phyloP scores from a whole-genome alignment of 129 eudicot genomes.

The Helianthus tuberosus region DNA sequence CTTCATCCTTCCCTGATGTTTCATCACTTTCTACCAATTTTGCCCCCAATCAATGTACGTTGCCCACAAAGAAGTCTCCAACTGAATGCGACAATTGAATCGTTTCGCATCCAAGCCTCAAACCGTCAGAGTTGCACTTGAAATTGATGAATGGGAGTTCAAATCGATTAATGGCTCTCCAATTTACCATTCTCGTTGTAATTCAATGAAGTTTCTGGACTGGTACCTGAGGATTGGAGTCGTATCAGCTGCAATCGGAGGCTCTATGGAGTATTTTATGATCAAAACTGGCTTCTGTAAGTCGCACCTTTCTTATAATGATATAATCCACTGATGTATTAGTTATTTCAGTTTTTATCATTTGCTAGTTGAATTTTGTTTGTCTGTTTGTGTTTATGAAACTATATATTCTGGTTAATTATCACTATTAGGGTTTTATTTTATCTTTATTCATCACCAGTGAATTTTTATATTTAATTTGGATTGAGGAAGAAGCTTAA shows the following conservation, averaged over 20 bases:
- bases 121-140: too few relatives aligned
- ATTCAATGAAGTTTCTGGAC: constrained; percentile 67
- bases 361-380: neutral
- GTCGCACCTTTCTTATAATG: constrained; percentile 40
- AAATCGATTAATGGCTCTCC: too few relatives aligned
- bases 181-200: too few relatives aligned
- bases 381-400: neutral
- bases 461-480: constrained; percentile 22
- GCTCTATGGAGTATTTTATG: constrained; percentile 96
- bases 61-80: too few relatives aligned
- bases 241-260: constrained; percentile 75
- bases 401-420: neutral
- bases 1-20: too few relatives aligned
- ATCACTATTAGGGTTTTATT: neutral
- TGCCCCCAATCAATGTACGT: too few relatives aligned
- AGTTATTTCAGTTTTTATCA: neutral
- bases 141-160: too few relatives aligned
- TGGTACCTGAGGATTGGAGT: constrained; percentile 84
- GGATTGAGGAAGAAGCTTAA: constrained; percentile 73
- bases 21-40: too few relatives aligned
- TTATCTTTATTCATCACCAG: neutral
- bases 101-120: too few relatives aligned
- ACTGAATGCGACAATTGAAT: too few relatives aligned
- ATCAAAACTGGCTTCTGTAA: constrained; percentile 93
- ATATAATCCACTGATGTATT: too few relatives aligned